phyloP scores from a whole-genome alignment of 2,329 filamentous ascomycete species.

The Colletotrichum simmondsii region DNA sequence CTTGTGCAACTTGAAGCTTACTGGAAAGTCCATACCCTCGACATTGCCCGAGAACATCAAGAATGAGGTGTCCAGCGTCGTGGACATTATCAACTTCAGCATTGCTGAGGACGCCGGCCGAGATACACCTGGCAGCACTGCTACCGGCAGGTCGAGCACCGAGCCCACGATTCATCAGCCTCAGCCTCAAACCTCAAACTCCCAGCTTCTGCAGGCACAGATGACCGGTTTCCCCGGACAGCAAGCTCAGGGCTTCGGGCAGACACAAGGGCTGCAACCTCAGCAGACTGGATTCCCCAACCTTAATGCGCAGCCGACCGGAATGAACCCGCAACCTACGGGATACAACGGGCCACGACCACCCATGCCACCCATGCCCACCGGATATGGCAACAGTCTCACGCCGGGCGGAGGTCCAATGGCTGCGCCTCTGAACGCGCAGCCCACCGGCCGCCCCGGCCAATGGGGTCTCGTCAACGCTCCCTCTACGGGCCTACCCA shows the following conservation, averaged over 20 bases:
- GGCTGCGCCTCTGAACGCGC: conserved; percentile 80
- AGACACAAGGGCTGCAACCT: conserved; percentile 69
- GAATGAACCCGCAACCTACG: conserved; percentile 73
- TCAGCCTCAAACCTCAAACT: conserved; percentile 79
- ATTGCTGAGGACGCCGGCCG: conserved; percentile 77
- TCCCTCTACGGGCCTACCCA: conserved; percentile 87
- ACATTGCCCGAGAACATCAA: conserved; percentile 84
- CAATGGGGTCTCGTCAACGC: conserved; percentile 99
- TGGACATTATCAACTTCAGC: conserved; percentile 98
- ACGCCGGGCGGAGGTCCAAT: conserved; percentile 72
- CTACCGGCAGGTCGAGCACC: conserved; percentile 63
- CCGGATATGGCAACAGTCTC: conserved; percentile 65
- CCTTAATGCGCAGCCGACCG: conserved; percentile 70
- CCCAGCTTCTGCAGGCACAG: conserved; percentile 71
- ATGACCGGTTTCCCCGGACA: conserved; percentile 75
- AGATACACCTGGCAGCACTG: conserved; percentile 68
- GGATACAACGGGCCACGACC: conserved; percentile 85
- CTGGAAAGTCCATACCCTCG: conserved; percentile 82
- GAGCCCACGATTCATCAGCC: conserved; percentile 73
- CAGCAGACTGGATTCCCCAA: conserved; percentile 79
- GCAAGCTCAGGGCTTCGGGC: conserved; percentile 66
- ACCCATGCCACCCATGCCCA: conserved; percentile 85
- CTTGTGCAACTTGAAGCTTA: conserved; percentile 92
- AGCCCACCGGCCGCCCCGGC: conserved; percentile 91
- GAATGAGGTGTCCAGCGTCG: conserved; percentile 99